Percentiles rank a stretch among this genome's conserved stretches.
Evolutionary conservation across 164 flowering plant genomes (phyloP).

Genomic region (Umbellularia californica): DNA sequence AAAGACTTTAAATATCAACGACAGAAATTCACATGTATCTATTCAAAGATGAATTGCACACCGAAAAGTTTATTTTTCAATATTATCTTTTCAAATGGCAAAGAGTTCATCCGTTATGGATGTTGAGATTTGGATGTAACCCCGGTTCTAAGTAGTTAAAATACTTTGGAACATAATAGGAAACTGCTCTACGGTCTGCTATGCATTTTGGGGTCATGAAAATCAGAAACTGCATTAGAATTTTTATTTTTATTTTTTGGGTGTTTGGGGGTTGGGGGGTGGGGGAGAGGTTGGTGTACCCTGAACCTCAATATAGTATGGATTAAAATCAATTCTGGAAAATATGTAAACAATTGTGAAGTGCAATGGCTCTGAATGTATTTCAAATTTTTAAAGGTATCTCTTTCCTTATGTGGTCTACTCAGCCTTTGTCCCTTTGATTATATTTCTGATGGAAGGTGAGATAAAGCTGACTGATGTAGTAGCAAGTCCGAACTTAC

Average conservation of each 20-base stretch:
- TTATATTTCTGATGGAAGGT: not conserved
- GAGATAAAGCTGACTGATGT: constrained; percentile 1
- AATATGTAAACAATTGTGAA: not conserved
- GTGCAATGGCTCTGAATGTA: not conserved
- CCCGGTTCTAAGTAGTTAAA: not conserved
- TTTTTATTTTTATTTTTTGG: no score
- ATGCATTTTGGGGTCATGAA: not conserved
- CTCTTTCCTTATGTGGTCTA: not conserved
- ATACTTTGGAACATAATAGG: not conserved
- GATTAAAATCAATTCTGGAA: not conserved
- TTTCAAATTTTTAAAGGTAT: not conserved
- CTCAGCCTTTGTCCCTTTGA: not conserved
- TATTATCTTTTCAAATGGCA: not conserved
- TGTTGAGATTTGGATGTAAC: not conserved
- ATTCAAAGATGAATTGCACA: no score
- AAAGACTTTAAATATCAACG: not conserved
- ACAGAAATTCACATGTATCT: no score
- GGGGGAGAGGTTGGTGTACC: not conserved
- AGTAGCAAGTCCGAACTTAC: constrained; percentile 30
- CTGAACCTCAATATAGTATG: not conserved
- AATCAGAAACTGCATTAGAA: not conserved
- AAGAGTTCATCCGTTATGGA: not conserved
- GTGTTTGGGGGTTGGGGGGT: no score
- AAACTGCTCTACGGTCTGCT: not conserved
- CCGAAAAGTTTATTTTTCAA: no score